Evolutionary conservation across 306 rosid genomes (phyloP), one percentile per base, ranked within the genome.

Genomic region (Prunus fruticosa): DNA sequence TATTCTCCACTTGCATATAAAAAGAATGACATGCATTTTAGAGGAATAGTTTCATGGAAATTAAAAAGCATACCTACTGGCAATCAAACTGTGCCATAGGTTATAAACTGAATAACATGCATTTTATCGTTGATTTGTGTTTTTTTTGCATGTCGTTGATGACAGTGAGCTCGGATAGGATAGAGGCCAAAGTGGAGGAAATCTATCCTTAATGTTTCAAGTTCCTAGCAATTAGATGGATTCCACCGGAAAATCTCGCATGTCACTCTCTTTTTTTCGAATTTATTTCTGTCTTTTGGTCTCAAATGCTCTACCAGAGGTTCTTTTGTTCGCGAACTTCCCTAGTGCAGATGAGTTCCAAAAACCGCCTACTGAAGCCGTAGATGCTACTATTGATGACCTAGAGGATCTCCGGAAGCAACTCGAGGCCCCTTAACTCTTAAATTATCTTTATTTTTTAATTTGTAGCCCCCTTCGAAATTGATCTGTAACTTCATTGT

Each of bases 311-410:
- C 90, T 95, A 32, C 99, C 99, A 1, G 96, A 90, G 77, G 98
- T 97, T 82, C 98, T 95, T 73, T 95, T 73, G 84, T 88, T 64
- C 95, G 82, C n/a, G 99, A 92, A 83, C 96, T 95, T 69, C 99
- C 98, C 64, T n/a, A 84, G 54, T 76, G 96, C 99, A 2, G 98
- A 92, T 49, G 91, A 86, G 77, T 79, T 75, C 64, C 82, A 74
- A 18, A 80, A 85, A 45, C 66, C 45, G 3, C 62, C 71, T 3
- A 56, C 81, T 54, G 91, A 80, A 69, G 70, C 89, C 3, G 72
- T 90, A 8, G 49, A 6, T 71, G 25, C 69, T 28, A 82, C 86
- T 53, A 63, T 69, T 51, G 97, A 95, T 62, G 99, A 91, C 87
- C 90, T 95, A 38, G 98, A 92, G 22, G 93, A 87, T 45, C 91